A percentile compares a stretch with the other conserved stretches of the same genome.
phyloP scores from a whole-genome alignment of 2,329 filamentous ascomycete species.

The Periconia sp. region DNA sequence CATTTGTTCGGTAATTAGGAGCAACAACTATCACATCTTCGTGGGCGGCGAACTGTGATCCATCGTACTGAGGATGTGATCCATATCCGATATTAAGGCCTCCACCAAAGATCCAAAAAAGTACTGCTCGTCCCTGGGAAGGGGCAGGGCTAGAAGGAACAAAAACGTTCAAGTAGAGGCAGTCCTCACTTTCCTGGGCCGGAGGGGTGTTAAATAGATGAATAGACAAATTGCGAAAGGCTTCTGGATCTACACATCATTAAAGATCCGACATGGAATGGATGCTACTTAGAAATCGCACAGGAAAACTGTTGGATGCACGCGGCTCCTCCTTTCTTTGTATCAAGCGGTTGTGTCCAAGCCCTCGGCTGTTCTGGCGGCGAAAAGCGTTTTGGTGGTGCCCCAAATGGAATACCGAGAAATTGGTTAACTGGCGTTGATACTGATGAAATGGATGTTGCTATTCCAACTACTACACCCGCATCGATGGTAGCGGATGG shows the following conservation, averaged over 20 bases:
- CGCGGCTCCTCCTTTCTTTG: slow-evolving; percentile 22
- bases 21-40: slow-evolving; percentile 14
- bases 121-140: slow-evolving; percentile 56
- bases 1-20: slow-evolving; percentile 16
- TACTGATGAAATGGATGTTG: slow-evolving; percentile 26
- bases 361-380: slow-evolving; percentile 18
- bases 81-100: slow-evolving; percentile 36
- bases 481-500: slow-evolving; percentile 32
- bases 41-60: slow-evolving; percentile 60
- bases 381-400: slow-evolving; percentile 33
- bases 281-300: too few species aligned
- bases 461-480: slow-evolving; percentile 33
- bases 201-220: slow-evolving; percentile 31
- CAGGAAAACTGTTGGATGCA: slow-evolving; percentile 35
- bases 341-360: slow-evolving; percentile 22
- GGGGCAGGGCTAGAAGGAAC: slow-evolving; percentile 55
- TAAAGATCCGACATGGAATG: too few species aligned
- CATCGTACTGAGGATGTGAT: slow-evolving; percentile 60
- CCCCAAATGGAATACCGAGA: slow-evolving; percentile 38
- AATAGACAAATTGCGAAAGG: slow-evolving; percentile 18
- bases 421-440: slow-evolving; percentile 34
- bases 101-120: slow-evolving; percentile 62
- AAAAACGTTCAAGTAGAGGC: slow-evolving; percentile 64
- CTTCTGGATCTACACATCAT: slow-evolving; percentile 30
- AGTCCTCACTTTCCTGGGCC: too few species aligned